Base-by-base conservation (phyloP, 371 early-diverging fungal species). In the Mortierella sp. region DNA sequence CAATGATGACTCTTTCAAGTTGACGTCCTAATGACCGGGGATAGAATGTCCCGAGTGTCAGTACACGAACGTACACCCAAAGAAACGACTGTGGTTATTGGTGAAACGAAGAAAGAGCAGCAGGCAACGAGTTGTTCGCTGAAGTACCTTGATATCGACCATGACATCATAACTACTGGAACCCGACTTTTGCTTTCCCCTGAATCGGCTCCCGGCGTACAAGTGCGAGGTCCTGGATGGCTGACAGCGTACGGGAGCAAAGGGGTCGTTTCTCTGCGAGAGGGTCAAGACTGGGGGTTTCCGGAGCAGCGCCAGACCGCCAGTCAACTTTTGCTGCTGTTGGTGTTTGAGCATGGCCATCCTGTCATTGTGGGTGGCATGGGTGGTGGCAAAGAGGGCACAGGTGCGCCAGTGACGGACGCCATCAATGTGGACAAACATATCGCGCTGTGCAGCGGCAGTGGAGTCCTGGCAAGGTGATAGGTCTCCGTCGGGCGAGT, bases 111-210 rank as follows among this genome's bases (percentile, higher is more conserved):
- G 34, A 10, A n/a, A 34, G 34, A 4, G 4, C 34, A 34, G 34
- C 4, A 34, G 34, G 10, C 34, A 10, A 10, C 7, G 34, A 34
- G 34, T 7, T 34, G 34, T 10, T n/a, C n/a, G n/a, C n/a, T 16
- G 57, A n/a, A n/a, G 34, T 82, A 91, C 93, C 90, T 92, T 90
- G 57, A 93, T 89, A 53, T 90, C 85, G 12, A 94, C 94, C 44
- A 83, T 65, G 5, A 94, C 94, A 52, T 89, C 85, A 58, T 94
- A 94, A 49, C 85, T 83, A 52, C 72, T 86, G 9, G 78, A 57
- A 4, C 89, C 91, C 45, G 90, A 89, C 60, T 84, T 86, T 77
- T 94, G 94, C 25, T 87, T 83, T 39, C 94, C 94, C 57, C 79
- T 79, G 70, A 94, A 94, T 17, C 71, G 80, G 49, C 89, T 84